Conservation (phyloP, 352 stramenopile genomes). For the Peronospora destructor region DNA sequence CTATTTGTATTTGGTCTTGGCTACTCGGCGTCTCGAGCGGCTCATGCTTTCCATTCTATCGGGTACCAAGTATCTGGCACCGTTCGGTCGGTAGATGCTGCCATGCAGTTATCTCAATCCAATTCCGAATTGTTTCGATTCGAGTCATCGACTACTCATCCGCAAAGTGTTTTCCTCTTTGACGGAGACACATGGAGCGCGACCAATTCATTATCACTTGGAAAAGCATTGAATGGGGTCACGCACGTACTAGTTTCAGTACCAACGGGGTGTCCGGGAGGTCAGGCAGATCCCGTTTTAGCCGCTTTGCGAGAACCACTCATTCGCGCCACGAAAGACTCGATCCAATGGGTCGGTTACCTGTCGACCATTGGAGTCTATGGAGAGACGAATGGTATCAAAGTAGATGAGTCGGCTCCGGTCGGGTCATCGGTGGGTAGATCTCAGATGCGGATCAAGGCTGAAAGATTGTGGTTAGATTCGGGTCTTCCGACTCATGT, state of each 20-base stretch:
- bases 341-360: constrained; percentile 84
- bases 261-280: constrained; percentile 38
- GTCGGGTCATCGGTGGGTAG: constrained; percentile 55
- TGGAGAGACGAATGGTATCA: constrained; percentile 78
- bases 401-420: constrained; percentile 77
- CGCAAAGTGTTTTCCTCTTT: constrained; percentile 75
- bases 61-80: constrained; percentile 73
- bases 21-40: constrained; percentile 73
- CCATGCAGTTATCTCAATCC: constrained; percentile 30
- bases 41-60: constrained; percentile 46
- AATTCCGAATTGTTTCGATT: constrained; percentile 39
- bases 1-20: constrained; percentile 88
- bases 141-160: constrained; percentile 1
- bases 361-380: constrained; percentile 92
- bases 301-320: constrained; percentile 38
- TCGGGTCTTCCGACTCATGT: constrained; percentile 66
- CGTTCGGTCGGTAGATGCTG: constrained; percentile 49
- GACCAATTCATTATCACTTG: constrained; percentile 28
- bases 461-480: constrained; percentile 73
- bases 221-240: constrained; percentile 42
- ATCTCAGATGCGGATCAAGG: constrained; percentile 70
- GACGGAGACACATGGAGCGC: constrained; percentile 52
- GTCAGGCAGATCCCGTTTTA: constrained; percentile 66
- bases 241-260: constrained; percentile 81
- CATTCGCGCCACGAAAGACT: constrained; percentile 31